These are phyloP conservation scores for Pinguiococcus pyrenoidosus DNA, from an alignment of 108 stramenopile species.

Conservation along the genomic window DNA sequence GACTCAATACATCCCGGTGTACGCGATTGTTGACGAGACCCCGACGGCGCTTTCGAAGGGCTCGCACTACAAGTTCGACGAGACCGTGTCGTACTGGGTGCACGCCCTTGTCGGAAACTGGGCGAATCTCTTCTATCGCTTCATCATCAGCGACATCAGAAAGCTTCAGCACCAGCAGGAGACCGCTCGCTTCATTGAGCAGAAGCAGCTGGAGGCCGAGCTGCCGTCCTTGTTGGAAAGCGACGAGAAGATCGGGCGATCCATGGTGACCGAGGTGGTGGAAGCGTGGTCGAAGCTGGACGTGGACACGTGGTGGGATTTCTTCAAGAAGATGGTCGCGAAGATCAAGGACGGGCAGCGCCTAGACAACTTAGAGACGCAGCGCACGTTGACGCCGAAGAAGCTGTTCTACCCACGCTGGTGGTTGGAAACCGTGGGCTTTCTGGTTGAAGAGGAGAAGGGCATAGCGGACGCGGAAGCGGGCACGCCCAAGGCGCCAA, in stretches of 20 bases:
- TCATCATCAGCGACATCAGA: conserved; percentile 6
- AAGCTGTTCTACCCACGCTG: conserved; percentile 34
- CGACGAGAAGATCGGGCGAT: conserved; percentile 1
- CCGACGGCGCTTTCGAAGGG: conserved; percentile 8
- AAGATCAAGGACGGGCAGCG: conserved; percentile 15
- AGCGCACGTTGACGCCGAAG: conserved; percentile 5
- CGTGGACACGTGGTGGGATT: conserved; percentile 10
- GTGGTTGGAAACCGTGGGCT: conserved; percentile 30
- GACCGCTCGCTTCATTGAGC: conserved; percentile 5
- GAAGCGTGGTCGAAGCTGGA: conserved; percentile 7
- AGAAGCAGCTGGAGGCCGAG: conserved; percentile 1
- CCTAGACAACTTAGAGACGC: neutral
- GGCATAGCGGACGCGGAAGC: neutral
- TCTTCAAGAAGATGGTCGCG: conserved; percentile 11
- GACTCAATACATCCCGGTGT: conserved; percentile 23
- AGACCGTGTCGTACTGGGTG: conserved; percentile 22
- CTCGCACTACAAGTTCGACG: conserved; percentile 12
- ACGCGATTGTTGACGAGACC: conserved; percentile 13
- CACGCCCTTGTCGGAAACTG: conserved; percentile 32
- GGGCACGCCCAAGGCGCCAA: no score
- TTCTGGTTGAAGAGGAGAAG: neutral
- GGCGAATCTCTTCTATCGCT: conserved; percentile 17
- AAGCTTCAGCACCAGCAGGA: conserved; percentile 12
- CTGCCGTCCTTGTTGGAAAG: conserved; percentile 1
- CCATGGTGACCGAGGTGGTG: conserved; percentile 5